Evolutionary conservation across 2,329 filamentous ascomycete genomes (phyloP), one percentile per base, ranked within the genome.

Genomic region (Exophiala xenobiotica): DNA sequence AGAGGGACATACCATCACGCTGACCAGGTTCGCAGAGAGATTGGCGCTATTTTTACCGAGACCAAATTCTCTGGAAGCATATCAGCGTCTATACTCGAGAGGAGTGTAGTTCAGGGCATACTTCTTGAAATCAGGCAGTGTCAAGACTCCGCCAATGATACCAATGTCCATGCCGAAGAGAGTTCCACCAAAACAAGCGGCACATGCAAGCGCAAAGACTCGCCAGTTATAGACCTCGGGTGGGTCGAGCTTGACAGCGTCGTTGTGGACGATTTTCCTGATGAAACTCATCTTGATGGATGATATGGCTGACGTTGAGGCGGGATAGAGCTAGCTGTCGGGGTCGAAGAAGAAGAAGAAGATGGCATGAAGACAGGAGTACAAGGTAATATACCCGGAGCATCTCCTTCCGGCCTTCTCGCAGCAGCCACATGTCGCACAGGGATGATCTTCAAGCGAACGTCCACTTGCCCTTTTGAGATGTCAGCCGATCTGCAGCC

Each of bases 221-320:
- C 83, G 78, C 83, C 83, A 87, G 63, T 83, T 82, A 69, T 87
- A 87, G 53, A 87, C 82, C 65, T 86, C 79, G 16, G 77, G 74
- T 14, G 85, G 85, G 64, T 88, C 85, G 27, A 72, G 68, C 63
- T 78, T 82, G 80, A 88, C 87, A 38, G 86, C 81, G 66, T 88
- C 83, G 73, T 88, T 88, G 68, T 79, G 79, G 61, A 86, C 77
- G 63, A 86, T 73, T 61, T 70, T 71, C 60, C 74, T 74, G 49
- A 86, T 74, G 59, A 83, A 65, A 23, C 49, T 49, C 49, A 53
- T 53, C n/a, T 18, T 44, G 29, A 11, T 31, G 27, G 11, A 19
- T 31, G 24, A 16, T 4, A 4, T 11, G 27, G 31, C 18, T 12
- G 18, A 8, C 41, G 24, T 20, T 22, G 14, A 20, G 23, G 23